A percentile compares a stretch with the other conserved stretches of the same genome.
Evolutionary conservation across 2,329 filamentous ascomycete genomes (phyloP).

Genomic region (Stromatinia cepivora): DNA sequence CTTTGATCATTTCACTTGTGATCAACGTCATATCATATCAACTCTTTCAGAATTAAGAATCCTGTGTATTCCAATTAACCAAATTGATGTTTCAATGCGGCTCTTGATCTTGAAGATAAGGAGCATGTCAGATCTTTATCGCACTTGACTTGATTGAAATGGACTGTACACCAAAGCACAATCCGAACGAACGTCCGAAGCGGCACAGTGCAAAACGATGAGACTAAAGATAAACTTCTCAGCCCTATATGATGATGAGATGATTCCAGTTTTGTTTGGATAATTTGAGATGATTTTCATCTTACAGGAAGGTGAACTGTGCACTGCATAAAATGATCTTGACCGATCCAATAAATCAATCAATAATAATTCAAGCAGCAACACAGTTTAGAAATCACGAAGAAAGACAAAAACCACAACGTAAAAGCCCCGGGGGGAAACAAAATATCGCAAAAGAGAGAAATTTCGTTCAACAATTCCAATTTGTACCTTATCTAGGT

Average conservation of each 20-base stretch:
- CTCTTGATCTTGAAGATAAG: background rate
- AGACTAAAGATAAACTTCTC: constrained; percentile 17
- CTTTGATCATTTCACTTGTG: background rate
- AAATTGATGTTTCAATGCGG: background rate
- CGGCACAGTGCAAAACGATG: background rate
- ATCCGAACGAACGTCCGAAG: background rate
- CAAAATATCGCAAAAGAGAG: background rate
- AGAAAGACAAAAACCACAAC: background rate
- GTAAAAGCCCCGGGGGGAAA: background rate
- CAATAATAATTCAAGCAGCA: background rate
- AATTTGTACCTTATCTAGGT: background rate
- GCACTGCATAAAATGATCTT: constrained; percentile 13
- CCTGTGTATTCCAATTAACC: background rate
- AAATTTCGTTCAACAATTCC: background rate
- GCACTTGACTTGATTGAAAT: constrained; percentile 11
- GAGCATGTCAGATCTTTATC: background rate
- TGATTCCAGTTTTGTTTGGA: constrained; percentile 6
- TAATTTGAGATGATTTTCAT: constrained; percentile 13
- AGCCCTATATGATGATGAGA: constrained; percentile 8
- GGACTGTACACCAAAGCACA: background rate
- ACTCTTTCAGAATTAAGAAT: background rate
- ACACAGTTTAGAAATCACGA: background rate
- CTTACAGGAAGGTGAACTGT: constrained; percentile 18
- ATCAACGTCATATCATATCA: constrained; percentile 11
- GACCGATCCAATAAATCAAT: background rate